Evolutionary conservation across 1,284 basidiomycete species (phyloP), one percentile per base, ranked within the genome.

Genomic region (Austropuccinia psidii): DNA sequence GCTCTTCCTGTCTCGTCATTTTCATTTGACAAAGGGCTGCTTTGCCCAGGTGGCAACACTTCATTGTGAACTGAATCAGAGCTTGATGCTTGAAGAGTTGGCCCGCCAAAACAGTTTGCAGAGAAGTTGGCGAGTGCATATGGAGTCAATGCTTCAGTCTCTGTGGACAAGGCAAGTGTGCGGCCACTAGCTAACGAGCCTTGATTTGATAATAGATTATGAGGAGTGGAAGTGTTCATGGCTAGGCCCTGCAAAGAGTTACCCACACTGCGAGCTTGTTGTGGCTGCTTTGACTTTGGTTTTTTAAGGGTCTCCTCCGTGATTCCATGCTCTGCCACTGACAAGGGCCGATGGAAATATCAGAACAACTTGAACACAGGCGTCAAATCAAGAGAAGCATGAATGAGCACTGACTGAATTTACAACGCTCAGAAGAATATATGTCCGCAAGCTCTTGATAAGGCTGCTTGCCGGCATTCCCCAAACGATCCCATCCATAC

Each of bases 401-500:
- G 11, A n/a, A n/a, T 11, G n/a, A 45, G 19, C 19, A 39, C 67
- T 60, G 31, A 70, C 67, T 58, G 55, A 58, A 57, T 58, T 70
- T 70, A 19, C 47, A 31, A 19, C 57, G 54, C 41, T 70, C 27
- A 7, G 67, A 54, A n/a, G 67, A 70, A 39, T 70, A 70, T 7
- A 61, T 57, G 43, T 70, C 67, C 3, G 67, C 54, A 27, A 70
- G 29, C 41, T 70, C 67, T 60, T 70, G 67, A 21, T 70, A 70
- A 45, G 67, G 67, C 19, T 70, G 52, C 55, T 70, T 70, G 39
- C 67, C 67, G 33, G 54, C 43, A 27, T 47, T 45, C 50, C 67
- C 67, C 27, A 70, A 41, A 33, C 67, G 67, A 70, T 70, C 67
- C 67, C 67, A 70, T 35, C 67, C 67, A 57, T 70, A 70, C 49